A percentile compares a stretch with the other conserved stretches of the same genome.
Evolutionary conservation across 768 basidiomycete species (phyloP).

Genomic region (Amanita subjunquillea): DNA sequence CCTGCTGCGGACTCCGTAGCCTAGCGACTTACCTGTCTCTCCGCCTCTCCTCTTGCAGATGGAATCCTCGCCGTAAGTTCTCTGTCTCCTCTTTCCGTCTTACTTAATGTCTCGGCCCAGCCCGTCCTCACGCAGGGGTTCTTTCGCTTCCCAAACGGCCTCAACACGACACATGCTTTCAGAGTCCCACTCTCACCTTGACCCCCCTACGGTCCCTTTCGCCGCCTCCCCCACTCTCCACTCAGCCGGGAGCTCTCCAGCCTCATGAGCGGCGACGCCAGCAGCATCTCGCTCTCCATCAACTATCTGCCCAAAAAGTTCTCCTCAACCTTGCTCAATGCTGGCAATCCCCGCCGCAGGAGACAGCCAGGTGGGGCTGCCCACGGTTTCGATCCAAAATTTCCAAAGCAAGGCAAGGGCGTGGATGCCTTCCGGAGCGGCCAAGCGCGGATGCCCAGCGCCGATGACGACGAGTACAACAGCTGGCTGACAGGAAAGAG

Average conservation of each 20-base stretch:
- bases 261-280: constrained; percentile 27
- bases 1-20: not conserved
- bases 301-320: constrained; percentile 78
- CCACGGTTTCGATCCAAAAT: constrained; percentile 14
- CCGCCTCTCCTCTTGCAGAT: not conserved
- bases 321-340: constrained; percentile 32
- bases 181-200: not conserved
- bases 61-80: constrained; percentile 1
- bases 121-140: not conserved
- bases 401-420: constrained; percentile 61
- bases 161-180: not conserved
- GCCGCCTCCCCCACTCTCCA: not conserved
- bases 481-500: not conserved
- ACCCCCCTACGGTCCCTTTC: not conserved
- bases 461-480: constrained; percentile 35
- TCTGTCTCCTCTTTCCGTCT: not conserved
- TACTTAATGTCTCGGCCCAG: not conserved
- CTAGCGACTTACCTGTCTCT: not conserved
- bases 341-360: constrained; percentile 25
- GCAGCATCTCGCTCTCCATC: constrained; percentile 51
- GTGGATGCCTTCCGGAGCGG: constrained; percentile 50
- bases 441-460: constrained; percentile 39
- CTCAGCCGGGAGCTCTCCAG: not conserved
- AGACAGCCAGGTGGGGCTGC: constrained; percentile 20
- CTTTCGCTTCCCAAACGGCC: not conserved